Evolutionary conservation across 2,329 filamentous ascomycete genomes (phyloP), one percentile per base, ranked within the genome.

Genomic region (Monosporascus sp.): DNA sequence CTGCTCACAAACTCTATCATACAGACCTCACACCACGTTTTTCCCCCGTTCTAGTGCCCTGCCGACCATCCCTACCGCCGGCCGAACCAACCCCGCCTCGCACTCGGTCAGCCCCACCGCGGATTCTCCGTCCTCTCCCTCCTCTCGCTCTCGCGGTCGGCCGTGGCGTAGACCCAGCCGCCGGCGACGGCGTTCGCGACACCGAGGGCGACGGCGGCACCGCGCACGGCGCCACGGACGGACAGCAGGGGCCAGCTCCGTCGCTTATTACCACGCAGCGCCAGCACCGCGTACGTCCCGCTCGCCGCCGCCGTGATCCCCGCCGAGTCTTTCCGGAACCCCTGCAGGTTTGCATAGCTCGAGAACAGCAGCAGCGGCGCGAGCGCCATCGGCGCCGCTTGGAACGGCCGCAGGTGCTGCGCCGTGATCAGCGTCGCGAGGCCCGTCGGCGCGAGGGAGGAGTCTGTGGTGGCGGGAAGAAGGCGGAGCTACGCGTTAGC

Each of bases 341-440:
- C 81, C 20, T 81, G 79, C 7, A 85, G 75, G 66, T 82, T 83
- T 62, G 83, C 75, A 69, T 84, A 85, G 64, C 75, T 78, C 51
- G 76, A 73, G 69, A 84, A 82, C 52, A 82, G 68, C 34, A 84
- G 75, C 26, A 79, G 72, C 24, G 78, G 77, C 59, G 78, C 70
- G 64, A 81, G 74, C 49, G 74, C 61, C 62, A 83, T 73, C 37
- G 81, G 78, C 3, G 81, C 68, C 14, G 71, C 59, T 59, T 79
- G 77, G 48, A 81, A 65, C 36, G 82, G 82, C 2, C 79, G 78
- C 45, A 72, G 73, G 72, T 84, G 82, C 17, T 83, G 76, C 37
- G 81, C 74, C 11, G 78, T 76, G 54, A 83, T 73, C 41, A 84
- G 74, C 46, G 80, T 82, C 41, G 79, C 81, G 22, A 84, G 74